Conservation (phyloP, 1,284 basidiomycete genomes). For the Apiotrichum mycotoxinovorans region DNA sequence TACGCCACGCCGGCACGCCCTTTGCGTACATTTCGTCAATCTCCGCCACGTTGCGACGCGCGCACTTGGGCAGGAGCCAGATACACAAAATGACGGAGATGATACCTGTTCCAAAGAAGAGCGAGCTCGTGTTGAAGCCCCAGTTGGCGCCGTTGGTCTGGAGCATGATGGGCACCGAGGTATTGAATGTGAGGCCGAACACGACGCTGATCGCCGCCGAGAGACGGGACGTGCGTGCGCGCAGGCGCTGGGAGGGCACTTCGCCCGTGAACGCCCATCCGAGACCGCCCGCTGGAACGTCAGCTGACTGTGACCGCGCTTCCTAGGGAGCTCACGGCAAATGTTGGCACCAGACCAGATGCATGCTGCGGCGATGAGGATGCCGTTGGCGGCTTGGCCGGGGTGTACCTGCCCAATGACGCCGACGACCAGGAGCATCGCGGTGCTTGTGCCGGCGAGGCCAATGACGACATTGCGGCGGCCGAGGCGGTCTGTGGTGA, state of each 20-base stretch:
- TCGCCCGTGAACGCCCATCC: constrained; percentile 32
- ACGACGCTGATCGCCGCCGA: constrained; percentile 5
- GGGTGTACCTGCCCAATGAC: constrained; percentile 12
- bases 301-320: neutral
- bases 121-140: constrained; percentile 15
- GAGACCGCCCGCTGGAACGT: constrained; percentile 21
- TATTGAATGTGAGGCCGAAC: constrained; percentile 26
- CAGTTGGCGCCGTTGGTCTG: constrained; percentile 12
- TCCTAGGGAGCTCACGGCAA: neutral
- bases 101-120: constrained; percentile 21
- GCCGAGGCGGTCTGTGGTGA: constrained; percentile 24
- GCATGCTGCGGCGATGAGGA: constrained; percentile 17
- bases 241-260: constrained; percentile 24
- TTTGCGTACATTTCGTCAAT: constrained; percentile 34
- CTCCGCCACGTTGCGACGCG: constrained; percentile 24
- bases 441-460: constrained; percentile 17
- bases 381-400: neutral
- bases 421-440: constrained; percentile 12
- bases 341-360: constrained; percentile 8
- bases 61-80: constrained; percentile 18
- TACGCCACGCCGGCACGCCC: constrained; percentile 23
- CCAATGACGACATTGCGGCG: constrained; percentile 18
- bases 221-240: constrained; percentile 25
- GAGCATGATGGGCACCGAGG: constrained; percentile 22
- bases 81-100: constrained; percentile 10